Evolutionary conservation across 331 rosid species (phyloP), one percentile per base, ranked within the genome.

Genomic region (Quercus lobata): DNA sequence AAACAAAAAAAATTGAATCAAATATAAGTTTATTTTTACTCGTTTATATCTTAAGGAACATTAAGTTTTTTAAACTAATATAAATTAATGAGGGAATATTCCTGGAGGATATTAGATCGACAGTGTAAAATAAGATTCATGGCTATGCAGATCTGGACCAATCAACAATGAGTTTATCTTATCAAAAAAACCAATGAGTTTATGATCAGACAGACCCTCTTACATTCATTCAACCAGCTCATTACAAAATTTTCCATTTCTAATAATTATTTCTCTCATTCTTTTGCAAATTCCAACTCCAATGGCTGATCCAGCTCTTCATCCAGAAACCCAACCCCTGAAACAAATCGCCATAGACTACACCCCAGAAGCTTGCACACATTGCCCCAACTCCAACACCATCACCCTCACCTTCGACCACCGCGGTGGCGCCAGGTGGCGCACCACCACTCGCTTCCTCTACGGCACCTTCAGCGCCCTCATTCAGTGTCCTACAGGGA

Each of bases 371-470:
- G 89, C 91, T 10, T 89, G 93, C 76, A 73, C 82, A n/a, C 93
- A 91, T 79, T 87, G 92, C 76, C 61, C 88, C 2, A 16, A 71
- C 7, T 79, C 93, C 87, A 89, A 91, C 79, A 72, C 87, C 81
- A 82, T 91, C 49, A 24, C 84, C 71, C 87, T 89, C 81, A 86
- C 90, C 89, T 89, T 60, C 78, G 91, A 91, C 86, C 87, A 78
- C 85, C 93, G 92, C 62, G 93, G 96, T 71, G 90, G 91, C 44
- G 78, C 93, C 3, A 70, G 93, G 76, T 91, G 90, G 93, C 87
- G 89, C 74, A 44, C 92, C 77, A 69, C 90, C 63, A 78, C 84
- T 4, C 83, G 87, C 5, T 91, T 83, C 89, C 91, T 18, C 30
- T 65, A 80, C 10, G 96, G 93, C 65, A 86, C 89, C 46, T 89